Evolutionary conservation across 129 eudicot genomes (phyloP).

Genomic region (Centrapalus pauciflorus): DNA sequence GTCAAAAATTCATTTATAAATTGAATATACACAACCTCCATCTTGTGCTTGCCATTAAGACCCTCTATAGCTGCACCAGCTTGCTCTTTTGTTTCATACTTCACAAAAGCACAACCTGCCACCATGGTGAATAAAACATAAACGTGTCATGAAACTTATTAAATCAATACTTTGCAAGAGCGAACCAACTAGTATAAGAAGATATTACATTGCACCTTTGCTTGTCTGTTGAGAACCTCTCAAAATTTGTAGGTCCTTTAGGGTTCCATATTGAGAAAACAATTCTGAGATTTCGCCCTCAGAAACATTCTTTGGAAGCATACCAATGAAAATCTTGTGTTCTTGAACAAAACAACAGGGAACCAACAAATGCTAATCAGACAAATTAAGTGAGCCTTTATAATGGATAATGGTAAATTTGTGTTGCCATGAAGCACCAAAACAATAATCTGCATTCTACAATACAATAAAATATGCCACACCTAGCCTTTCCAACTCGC

Average conservation of each 20-base stretch:
- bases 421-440: slow-evolving; percentile 1
- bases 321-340: slow-evolving; percentile 92
- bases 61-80: slow-evolving; percentile 94
- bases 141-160: slow-evolving; percentile 3
- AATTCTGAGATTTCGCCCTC: slow-evolving; percentile 77
- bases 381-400: slow-evolving; percentile 5
- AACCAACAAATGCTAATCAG: slow-evolving; percentile 1
- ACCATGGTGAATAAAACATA: slow-evolving; percentile 20
- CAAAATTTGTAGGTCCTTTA: slow-evolving; percentile 82
- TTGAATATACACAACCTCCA: slow-evolving; percentile 68
- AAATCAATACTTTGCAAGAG: background rate
- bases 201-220: slow-evolving; percentile 47
- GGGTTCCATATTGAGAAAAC: slow-evolving; percentile 77
- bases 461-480: slow-evolving; percentile 19
- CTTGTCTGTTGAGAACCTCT: slow-evolving; percentile 97
- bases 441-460: background rate
- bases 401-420: background rate
- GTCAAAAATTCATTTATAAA: background rate
- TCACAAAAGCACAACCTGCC: slow-evolving; percentile 94
- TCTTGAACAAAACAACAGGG: slow-evolving; percentile 42
- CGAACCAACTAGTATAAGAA: background rate
- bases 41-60: slow-evolving; percentile 88
- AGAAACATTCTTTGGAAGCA: slow-evolving; percentile 94
- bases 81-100: slow-evolving; percentile 92
- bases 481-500: slow-evolving; percentile 99